Base-by-base conservation (phyloP, 192 early-diverging fungal species). In the Coemansia sp. region DNA sequence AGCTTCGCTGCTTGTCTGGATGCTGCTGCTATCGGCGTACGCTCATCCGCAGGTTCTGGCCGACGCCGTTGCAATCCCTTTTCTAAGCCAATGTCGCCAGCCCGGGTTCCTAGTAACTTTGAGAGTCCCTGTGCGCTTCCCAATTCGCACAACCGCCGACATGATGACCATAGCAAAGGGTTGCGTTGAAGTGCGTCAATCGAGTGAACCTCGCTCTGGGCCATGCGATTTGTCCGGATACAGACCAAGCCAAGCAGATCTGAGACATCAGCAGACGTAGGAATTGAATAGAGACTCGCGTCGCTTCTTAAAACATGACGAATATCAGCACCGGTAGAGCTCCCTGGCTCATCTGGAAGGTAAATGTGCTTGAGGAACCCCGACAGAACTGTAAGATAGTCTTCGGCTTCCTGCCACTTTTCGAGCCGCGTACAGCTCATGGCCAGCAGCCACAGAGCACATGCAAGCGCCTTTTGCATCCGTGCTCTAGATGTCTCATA, bases 321-420 rank as follows among this genome's bases (percentile, higher is more conserved):
- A 14, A 71, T 65, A 34, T 78, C 72, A 5, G 59, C 54, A 0
- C 70, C 81, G 11, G 17, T 25, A n/a, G 13, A 22, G 17, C 13
- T 25, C 6, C 73, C 65, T 13, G 69, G 61, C 62, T 73, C 66
- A 17, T 69, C 76, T 9, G 69, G 73, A 40, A 45, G 40, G 17
- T 70, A 67, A 5, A 78, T 43, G 41, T 62, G 58, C 61, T 32
- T 54, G 2, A 75, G 46, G 0, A 63, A 42, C 3, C n/a, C 57
- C 3, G 57, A 17, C 4, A 84, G 74, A 23, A 62, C 25, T 2
- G 59, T 35, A 5, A 84, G 67, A 17, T 80, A 63, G 56, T 76
- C 73, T 61, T 84, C 82, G 22, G 82, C 82, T 20, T 84, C 82
- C 33, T 73, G 74, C 82, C 82, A 84, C 46, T 76, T 79, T 22